Conservation (phyloP, 2,329 filamentous ascomycete genomes). For the Mollisia scopiformis region DNA sequence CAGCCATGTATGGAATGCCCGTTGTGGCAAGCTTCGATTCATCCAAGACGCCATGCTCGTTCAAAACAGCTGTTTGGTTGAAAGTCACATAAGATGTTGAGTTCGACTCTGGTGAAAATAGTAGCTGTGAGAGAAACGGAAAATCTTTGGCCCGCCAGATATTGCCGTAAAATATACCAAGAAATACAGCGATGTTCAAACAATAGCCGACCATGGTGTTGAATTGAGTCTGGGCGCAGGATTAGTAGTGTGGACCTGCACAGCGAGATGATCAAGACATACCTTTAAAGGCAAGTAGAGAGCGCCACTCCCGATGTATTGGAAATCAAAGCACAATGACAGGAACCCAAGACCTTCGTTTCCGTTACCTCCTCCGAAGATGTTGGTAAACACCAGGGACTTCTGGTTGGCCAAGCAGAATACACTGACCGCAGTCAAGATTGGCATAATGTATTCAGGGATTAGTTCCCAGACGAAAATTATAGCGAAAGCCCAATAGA, state of each 20-base stretch:
- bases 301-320: conserved; percentile 38
- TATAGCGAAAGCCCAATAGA: conserved; percentile 22
- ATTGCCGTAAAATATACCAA: conserved; percentile 44
- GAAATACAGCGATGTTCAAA: conserved; percentile 35
- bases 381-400: conserved; percentile 69
- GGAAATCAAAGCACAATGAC: conserved; percentile 44
- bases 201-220: conserved; percentile 28
- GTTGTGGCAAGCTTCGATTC: conserved; percentile 34
- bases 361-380: conserved; percentile 71
- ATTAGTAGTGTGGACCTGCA: background rate
- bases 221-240: conserved; percentile 34
- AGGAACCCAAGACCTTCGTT: conserved; percentile 47
- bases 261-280: background rate
- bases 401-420: conserved; percentile 71
- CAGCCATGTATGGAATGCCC: conserved; percentile 45
- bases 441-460: conserved; percentile 65
- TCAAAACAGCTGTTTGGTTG: conserved; percentile 47
- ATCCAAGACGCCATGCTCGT: conserved; percentile 40
- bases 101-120: conserved; percentile 42
- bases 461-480: conserved; percentile 56
- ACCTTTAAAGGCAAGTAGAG: conserved; percentile 12
- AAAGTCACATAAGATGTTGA: conserved; percentile 39
- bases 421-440: conserved; percentile 70
- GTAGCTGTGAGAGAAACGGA: conserved; percentile 44
- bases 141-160: conserved; percentile 43